Conservation (phyloP, 495 filamentous ascomycete genomes). For the Aspergillus taichungensis region DNA sequence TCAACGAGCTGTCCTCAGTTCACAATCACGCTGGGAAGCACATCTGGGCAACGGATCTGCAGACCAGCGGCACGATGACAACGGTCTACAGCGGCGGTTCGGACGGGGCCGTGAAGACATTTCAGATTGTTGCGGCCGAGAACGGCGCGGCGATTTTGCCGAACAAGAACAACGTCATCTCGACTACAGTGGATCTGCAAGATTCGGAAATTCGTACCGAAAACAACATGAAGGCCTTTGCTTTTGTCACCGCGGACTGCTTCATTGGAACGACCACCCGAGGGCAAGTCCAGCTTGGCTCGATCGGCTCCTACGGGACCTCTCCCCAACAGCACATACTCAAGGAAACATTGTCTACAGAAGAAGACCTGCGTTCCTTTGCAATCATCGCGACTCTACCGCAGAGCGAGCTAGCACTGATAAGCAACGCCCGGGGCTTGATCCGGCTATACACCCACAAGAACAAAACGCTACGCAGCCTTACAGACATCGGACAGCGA, state of each 20-base stretch:
- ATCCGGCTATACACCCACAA: conserved; percentile 30
- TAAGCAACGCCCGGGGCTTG: conserved; percentile 23
- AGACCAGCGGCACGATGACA: conserved; percentile 12
- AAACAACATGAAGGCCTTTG: conserved; percentile 43
- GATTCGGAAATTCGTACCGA: conserved; percentile 6
- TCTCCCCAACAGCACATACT: conserved; percentile 7
- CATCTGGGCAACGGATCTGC: conserved; percentile 68
- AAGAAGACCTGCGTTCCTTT: conserved; percentile 25
- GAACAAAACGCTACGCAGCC: conserved; percentile 15
- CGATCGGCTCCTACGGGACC: conserved; percentile 5
- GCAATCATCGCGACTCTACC: conserved; percentile 20
- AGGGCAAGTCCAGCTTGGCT: conserved; percentile 51
- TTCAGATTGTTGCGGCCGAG: conserved; percentile 9
- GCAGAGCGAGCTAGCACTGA: conserved; percentile 24
- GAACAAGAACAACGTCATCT: conserved; percentile 7
- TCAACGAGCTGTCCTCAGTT: conserved; percentile 45
- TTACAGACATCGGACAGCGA: conserved; percentile 17
- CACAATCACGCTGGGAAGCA: conserved; percentile 76
- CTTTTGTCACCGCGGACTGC: conserved; percentile 48
- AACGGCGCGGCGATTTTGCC: conserved; percentile 6
- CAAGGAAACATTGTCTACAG: conserved; percentile 24
- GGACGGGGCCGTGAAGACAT: conserved; percentile 54
- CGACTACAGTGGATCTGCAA: background rate
- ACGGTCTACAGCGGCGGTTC: conserved; percentile 75
- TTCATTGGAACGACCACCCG: conserved; percentile 51